Conservation (phyloP, 331 rosid genomes). For the Acacia concinna region DNA sequence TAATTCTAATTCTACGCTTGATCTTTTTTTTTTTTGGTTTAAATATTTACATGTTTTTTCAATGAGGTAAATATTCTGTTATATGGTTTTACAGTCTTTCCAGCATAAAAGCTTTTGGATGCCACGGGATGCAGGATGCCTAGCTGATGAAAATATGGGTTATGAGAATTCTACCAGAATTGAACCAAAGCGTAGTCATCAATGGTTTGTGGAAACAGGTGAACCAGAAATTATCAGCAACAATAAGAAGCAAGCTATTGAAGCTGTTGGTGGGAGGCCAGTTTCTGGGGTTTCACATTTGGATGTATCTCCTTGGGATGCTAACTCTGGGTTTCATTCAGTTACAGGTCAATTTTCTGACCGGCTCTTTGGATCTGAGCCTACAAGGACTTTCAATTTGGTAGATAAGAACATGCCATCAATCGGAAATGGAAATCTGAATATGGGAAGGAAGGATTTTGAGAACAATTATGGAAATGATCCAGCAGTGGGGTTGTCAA, state of each 20-base stretch:
- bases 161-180: slow-evolving; percentile 75
- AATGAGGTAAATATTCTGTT: slow-evolving; percentile 10
- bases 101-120: slow-evolving; percentile 87
- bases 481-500: slow-evolving; percentile 68
- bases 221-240: slow-evolving; percentile 60
- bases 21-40: slow-evolving; percentile 14
- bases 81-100: slow-evolving; percentile 55
- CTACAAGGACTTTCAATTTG: slow-evolving; percentile 48
- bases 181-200: slow-evolving; percentile 81
- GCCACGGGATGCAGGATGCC: slow-evolving; percentile 68
- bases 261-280: slow-evolving; percentile 60
- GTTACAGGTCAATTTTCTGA: slow-evolving; percentile 69
- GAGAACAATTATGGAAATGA: slow-evolving; percentile 63
- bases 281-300: slow-evolving; percentile 61
- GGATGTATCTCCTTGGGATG: slow-evolving; percentile 69
- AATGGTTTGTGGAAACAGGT: slow-evolving; percentile 75
- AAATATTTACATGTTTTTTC: background rate
- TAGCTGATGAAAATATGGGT: slow-evolving; percentile 78
- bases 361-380: slow-evolving; percentile 77
- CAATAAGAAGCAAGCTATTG: slow-evolving; percentile 82
- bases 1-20: slow-evolving; percentile 1
- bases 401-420: slow-evolving; percentile 70
- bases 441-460: slow-evolving; percentile 61
- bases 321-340: slow-evolving; percentile 71
- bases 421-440: slow-evolving; percentile 61